Base-by-base conservation (phyloP, 805 yeast species). In the Tetrapisispora fleetii region DNA sequence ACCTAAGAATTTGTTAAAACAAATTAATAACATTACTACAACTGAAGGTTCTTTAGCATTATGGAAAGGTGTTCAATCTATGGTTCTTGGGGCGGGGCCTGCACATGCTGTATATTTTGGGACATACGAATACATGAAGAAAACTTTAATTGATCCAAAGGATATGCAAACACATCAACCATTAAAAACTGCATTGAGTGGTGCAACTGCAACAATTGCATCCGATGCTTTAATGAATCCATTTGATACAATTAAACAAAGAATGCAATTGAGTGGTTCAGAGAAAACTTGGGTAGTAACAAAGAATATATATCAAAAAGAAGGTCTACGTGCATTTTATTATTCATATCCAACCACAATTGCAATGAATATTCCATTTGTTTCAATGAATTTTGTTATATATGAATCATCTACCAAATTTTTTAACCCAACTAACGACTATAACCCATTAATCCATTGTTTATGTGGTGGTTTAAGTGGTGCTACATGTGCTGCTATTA, bases 181-280 rank as follows among this genome's bases (percentile, higher is more conserved):
- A 17, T 58, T 85, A 32, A 84, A 86, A 56, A 93, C 96, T 10
- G 84, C 95, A 19, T 58, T 82, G 21, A 91, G 96, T 18, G 99
- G 99, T 53, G 85, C 90, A 11, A 83, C 87, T 10, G 99, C 97
- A 18, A 91, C 98, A 2, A 79, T 80, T 11, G 85, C 93, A 1
- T 81, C 91, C 2, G 99, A 93, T 67, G 96, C 96, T 2, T 73
- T 93, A 56, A 91, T 93, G 98, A 93, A 93, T 53, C 99, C 99
- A 27, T 93, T 93, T 63, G 99, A 93, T 62, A 95, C 93, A 24
- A 72, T 93, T 51, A 93, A 93, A 66, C 99, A 93, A 70, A 76
- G 98, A 68, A 89, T 93, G 96, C 99, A 93, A 68, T 37, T 49
- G 18, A 36, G 40, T 30, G 27, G 37, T 4, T 58, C 76, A 32